Conservation (phyloP, 768 basidiomycete species). For the Tricholoma sp. region DNA sequence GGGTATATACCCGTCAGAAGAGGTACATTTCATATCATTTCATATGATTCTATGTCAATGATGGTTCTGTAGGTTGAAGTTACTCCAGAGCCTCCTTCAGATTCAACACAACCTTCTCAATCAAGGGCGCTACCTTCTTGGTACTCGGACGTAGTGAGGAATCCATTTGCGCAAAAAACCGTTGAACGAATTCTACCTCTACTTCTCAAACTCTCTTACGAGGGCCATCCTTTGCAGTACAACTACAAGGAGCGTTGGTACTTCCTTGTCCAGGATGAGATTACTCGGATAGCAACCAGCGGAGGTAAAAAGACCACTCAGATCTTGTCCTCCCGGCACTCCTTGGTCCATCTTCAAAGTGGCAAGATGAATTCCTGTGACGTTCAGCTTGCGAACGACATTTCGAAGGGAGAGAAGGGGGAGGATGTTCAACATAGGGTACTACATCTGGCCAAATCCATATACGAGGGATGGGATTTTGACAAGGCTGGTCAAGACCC, state of each 20-base stretch:
- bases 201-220: slow-evolving; percentile 58
- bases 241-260: slow-evolving; percentile 64
- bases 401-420: slow-evolving; percentile 41
- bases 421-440: slow-evolving; percentile 30
- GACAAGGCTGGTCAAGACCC: slow-evolving; percentile 32
- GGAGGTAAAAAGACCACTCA: slow-evolving; percentile 36
- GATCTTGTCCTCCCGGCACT: slow-evolving; percentile 44
- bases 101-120: not conserved
- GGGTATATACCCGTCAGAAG: slow-evolving; percentile 40
- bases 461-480: slow-evolving; percentile 19
- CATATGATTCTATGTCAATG: not conserved
- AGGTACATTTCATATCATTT: slow-evolving; percentile 9
- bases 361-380: slow-evolving; percentile 39
- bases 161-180: slow-evolving; percentile 35
- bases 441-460: slow-evolving; percentile 33
- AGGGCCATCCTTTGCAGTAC: slow-evolving; percentile 56
- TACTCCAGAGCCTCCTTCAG: not conserved
- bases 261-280: slow-evolving; percentile 30
- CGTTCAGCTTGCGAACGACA: slow-evolving; percentile 35
- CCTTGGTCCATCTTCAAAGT: slow-evolving; percentile 36
- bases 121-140: slow-evolving; percentile 41
- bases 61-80: not conserved
- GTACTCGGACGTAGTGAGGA: slow-evolving; percentile 46
- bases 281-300: slow-evolving; percentile 39
- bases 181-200: slow-evolving; percentile 59